phyloP scores from a whole-genome alignment of 73 alveolate species.

The Breviolum minutum region DNA sequence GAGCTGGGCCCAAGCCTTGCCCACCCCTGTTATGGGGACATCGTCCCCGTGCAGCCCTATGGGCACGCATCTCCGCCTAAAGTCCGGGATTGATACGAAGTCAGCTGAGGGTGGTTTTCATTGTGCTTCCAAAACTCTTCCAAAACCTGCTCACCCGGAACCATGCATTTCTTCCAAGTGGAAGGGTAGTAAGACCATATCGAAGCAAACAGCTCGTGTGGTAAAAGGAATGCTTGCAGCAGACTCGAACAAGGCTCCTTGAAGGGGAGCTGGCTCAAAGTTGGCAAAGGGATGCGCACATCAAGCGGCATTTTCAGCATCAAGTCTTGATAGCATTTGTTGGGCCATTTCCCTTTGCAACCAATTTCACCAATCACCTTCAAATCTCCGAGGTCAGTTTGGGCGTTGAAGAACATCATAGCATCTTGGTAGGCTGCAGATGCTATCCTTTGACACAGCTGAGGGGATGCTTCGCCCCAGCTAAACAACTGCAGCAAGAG shows the following conservation, averaged over 20 bases:
- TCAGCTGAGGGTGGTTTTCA: neutral
- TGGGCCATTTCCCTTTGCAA: neutral
- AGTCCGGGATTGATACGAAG: neutral
- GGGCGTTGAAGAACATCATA: neutral
- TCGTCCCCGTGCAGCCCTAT: constrained; percentile 5
- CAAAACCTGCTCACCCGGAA: neutral
- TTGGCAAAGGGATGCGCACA: neutral
- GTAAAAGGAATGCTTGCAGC: neutral
- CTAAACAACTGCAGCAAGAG: constrained; percentile 4
- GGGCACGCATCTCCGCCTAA: neutral
- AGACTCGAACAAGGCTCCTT: neutral
- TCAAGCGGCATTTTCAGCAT: neutral
- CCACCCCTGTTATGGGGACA: constrained; percentile 14
- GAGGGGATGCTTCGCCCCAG: constrained; percentile 31
- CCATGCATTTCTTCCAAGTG: neutral
- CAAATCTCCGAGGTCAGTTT: neutral
- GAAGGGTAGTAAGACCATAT: neutral
- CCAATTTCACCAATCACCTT: neutral
- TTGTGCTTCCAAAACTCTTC: neutral
- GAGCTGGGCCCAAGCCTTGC: neutral
- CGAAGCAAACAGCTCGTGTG: neutral
- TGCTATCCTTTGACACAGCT: neutral
- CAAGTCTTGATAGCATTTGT: constrained; percentile 29
- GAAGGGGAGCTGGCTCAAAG: neutral
- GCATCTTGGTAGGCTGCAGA: neutral